Percentiles rank a stretch among this genome's conserved stretches.
Conservation (phyloP, 768 basidiomycete genomes). For the Polyporus arcularius region DNA sequence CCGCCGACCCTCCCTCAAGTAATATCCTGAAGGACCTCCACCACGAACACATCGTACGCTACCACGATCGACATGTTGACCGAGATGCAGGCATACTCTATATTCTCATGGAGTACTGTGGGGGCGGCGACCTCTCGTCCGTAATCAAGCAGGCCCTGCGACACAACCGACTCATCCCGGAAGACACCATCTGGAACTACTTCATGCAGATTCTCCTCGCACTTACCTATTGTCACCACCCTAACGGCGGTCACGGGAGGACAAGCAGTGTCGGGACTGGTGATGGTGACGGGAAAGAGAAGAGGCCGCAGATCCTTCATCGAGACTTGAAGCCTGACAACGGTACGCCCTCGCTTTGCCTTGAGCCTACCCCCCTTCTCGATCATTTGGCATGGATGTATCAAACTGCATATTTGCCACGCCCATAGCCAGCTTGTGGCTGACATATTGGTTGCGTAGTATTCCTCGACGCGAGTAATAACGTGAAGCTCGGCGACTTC, state of each 20-base stretch:
- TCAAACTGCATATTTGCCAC: background rate
- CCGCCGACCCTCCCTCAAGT: conserved; percentile 40
- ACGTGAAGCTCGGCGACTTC: conserved; percentile 97
- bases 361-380: background rate
- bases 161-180: conserved; percentile 72
- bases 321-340: conserved; percentile 98
- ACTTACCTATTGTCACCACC: conserved; percentile 91
- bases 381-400: background rate
- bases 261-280: conserved; percentile 41
- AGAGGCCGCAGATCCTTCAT: conserved; percentile 81
- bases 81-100: conserved; percentile 88
- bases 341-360: conserved; percentile 50
- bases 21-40: conserved; percentile 96
- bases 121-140: conserved; percentile 89
- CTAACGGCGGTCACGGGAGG: conserved; percentile 46
- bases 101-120: conserved; percentile 99
- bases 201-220: conserved; percentile 93
- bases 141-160: conserved; percentile 81
- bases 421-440: background rate
- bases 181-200: conserved; percentile 95
- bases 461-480: conserved; percentile 81
- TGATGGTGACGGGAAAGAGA: conserved; percentile 45
- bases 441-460: conserved; percentile 47
- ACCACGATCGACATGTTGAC: conserved; percentile 91
- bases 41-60: conserved; percentile 95